Evolutionary conservation across 2,329 filamentous ascomycete genomes (phyloP).

Genomic region (Nigrospora osmanthi): DNA sequence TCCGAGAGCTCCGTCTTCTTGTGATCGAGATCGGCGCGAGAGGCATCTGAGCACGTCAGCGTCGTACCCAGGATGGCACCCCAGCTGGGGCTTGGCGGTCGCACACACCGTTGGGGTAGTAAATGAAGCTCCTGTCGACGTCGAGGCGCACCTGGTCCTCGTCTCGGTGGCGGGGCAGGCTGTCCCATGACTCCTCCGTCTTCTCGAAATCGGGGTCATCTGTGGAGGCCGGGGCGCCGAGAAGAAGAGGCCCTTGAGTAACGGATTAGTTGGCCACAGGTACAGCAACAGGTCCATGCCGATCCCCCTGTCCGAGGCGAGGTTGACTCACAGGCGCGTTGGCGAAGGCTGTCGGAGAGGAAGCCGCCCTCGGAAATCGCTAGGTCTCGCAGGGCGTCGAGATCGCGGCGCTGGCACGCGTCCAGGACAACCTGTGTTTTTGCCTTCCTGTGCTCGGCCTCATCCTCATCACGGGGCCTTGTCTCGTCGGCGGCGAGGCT

Average conservation of each 20-base stretch:
- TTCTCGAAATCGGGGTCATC: conserved; percentile 8
- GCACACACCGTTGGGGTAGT: conserved; percentile 73
- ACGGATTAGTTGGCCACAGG: conserved; percentile 1
- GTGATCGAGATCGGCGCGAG: conserved; percentile 57
- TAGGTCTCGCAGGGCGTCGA: conserved; percentile 45
- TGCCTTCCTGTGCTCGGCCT: conserved; percentile 14
- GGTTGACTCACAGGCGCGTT: conserved; percentile 63
- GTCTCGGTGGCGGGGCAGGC: conserved; percentile 70
- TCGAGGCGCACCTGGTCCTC: conserved; percentile 89
- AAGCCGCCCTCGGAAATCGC: conserved; percentile 61
- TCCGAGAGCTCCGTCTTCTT: conserved; percentile 72
- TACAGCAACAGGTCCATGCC: no score
- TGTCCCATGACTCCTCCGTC: conserved; percentile 36
- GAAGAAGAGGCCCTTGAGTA: conserved; percentile 52
- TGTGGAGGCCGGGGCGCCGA: conserved; percentile 31
- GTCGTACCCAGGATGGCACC: neutral
- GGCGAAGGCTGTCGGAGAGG: conserved; percentile 59
- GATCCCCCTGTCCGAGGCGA: no score
- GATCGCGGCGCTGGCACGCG: conserved; percentile 52
- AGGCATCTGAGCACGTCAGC: conserved; percentile 45
- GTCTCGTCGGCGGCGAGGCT: neutral
- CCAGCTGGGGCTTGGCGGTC: no score
- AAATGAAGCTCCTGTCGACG: conserved; percentile 93
- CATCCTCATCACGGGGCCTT: neutral
- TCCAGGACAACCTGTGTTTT: conserved; percentile 43